These are phyloP conservation scores for Neonectria ditissima DNA, from an alignment of 2,329 filamentous ascomycete species.

Conservation along the genomic window DNA sequence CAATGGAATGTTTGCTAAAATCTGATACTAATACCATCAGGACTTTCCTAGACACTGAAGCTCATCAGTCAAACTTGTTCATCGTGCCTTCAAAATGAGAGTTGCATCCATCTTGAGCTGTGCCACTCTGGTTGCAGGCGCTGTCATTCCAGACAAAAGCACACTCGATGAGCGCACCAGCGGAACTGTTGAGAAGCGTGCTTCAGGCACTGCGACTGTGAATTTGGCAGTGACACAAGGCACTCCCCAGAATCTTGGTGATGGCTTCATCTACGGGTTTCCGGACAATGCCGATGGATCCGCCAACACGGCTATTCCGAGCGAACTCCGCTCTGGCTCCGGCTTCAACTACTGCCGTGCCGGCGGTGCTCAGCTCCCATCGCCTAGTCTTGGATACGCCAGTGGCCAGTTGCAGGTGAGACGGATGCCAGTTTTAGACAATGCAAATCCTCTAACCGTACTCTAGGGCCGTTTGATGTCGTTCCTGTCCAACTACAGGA, in stretches of 20 bases:
- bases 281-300: slow-evolving; percentile 9
- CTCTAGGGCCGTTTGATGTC: slow-evolving; percentile 7
- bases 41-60: background rate
- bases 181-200: slow-evolving; percentile 1
- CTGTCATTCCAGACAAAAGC: background rate
- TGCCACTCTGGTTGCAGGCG: background rate
- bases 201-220: slow-evolving; percentile 1
- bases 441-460: background rate
- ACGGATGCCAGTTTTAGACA: background rate
- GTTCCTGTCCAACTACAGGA: slow-evolving; percentile 12
- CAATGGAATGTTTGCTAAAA: background rate
- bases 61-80: background rate
- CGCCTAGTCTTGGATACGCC: background rate
- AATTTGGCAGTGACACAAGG: slow-evolving; percentile 1
- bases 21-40: background rate
- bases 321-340: background rate
- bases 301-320: slow-evolving; percentile 9
- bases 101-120: background rate
- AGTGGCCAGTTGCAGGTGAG: background rate
- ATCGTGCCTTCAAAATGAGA: background rate
- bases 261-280: slow-evolving; percentile 13
- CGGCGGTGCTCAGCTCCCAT: slow-evolving; percentile 5
- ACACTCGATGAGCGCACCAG: background rate
- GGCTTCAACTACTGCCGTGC: slow-evolving; percentile 17
- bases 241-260: background rate